Conservation (phyloP, 495 filamentous ascomycete species). For the Mycothermus thermophilus region DNA sequence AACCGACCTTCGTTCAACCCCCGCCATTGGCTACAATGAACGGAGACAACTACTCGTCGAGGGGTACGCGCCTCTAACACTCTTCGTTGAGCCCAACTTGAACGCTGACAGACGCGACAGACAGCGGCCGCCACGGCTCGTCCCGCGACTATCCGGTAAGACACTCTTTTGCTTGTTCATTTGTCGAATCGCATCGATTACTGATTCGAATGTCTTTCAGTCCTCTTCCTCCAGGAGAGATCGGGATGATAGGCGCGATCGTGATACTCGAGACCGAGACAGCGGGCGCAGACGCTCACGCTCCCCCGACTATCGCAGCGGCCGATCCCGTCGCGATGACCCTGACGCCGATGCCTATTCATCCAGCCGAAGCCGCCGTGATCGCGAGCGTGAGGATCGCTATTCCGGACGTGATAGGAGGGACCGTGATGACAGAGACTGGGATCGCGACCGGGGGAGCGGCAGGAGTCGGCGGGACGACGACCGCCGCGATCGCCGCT, state of each 20-base stretch:
- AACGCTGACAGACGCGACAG: conserved; percentile 24
- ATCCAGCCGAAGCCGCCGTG: conserved; percentile 76
- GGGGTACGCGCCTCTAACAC: conserved; percentile 38
- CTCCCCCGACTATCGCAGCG: conserved; percentile 49
- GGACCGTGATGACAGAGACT: conserved; percentile 34
- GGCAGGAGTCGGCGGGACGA: conserved; percentile 42
- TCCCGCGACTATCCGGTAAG: conserved; percentile 63
- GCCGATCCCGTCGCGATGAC: conserved; percentile 44
- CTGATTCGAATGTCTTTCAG: too few relatives aligned
- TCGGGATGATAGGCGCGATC: conserved; percentile 39
- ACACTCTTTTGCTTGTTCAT: too few relatives aligned
- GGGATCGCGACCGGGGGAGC: conserved; percentile 61
- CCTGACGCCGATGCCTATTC: conserved; percentile 79
- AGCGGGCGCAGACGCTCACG: conserved; percentile 58
- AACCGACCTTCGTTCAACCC: conserved; percentile 5
- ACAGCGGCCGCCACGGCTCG: conserved; percentile 50
- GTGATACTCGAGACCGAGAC: conserved; percentile 30
- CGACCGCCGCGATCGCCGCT: conserved; percentile 44
- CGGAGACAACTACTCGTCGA: conserved; percentile 71
- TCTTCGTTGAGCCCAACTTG: too few relatives aligned
- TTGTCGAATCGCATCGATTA: not conserved
- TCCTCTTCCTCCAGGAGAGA: conserved; percentile 25
- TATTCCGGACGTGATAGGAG: conserved; percentile 53
- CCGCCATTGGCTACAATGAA: conserved; percentile 49
- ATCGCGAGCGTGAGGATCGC: conserved; percentile 79